Percentiles rank a stretch among this genome's conserved stretches.
phyloP scores from a whole-genome alignment of 768 basidiomycete species.

The Podaxis mareebaensis region DNA sequence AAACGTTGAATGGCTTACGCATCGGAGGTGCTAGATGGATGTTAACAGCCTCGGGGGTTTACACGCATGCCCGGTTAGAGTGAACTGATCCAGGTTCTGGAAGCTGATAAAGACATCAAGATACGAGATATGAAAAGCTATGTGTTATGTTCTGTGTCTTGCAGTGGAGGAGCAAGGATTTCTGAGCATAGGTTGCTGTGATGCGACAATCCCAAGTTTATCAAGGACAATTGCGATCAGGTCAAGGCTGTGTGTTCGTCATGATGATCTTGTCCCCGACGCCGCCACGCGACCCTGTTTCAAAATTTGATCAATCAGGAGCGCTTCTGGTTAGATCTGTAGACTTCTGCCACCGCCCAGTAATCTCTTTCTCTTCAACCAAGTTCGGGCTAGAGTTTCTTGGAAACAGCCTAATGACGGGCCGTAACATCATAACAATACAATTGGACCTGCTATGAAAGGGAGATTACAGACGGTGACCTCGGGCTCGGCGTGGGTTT shows the following conservation, averaged over 20 bases:
- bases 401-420: not conserved
- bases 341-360: conserved; percentile 14
- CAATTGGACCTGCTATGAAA: not conserved
- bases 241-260: not conserved
- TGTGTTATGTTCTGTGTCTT: not conserved
- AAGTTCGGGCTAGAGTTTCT: not conserved
- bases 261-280: conserved; percentile 12
- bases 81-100: not conserved
- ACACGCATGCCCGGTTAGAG: not conserved
- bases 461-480: not conserved
- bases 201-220: not conserved
- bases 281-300: conserved; percentile 15
- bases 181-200: not conserved
- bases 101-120: not conserved
- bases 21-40: not conserved
- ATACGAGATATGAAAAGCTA: not conserved
- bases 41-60: not conserved
- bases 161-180: too few species aligned
- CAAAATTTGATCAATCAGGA: conserved; percentile 11
- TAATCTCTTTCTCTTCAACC: not conserved
- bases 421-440: not conserved
- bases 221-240: not conserved
- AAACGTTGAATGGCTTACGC: not conserved
- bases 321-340: not conserved
- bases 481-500: conserved; percentile 6